phyloP scores from a whole-genome alignment of 2,329 filamentous ascomycete species.

The Alternaria arborescens region DNA sequence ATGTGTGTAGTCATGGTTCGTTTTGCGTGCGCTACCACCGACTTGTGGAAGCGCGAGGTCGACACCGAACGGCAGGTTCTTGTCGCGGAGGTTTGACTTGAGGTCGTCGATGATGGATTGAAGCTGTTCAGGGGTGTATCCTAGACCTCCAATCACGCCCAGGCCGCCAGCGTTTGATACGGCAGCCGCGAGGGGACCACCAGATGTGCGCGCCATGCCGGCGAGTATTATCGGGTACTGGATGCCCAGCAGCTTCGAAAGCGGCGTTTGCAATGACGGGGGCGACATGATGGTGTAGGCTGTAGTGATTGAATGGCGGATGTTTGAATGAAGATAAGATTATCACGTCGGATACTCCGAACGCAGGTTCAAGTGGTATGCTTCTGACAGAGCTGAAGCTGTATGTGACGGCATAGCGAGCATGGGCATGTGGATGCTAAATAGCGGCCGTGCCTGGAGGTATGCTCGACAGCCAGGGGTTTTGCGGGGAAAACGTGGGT shows the following conservation, averaged over 20 bases:
- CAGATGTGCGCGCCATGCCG: conserved; percentile 84
- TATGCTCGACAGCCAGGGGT: conserved; percentile 21
- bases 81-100: conserved; percentile 73
- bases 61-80: conserved; percentile 83
- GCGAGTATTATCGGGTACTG: conserved; percentile 89
- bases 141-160: conserved; percentile 62
- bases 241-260: conserved; percentile 74
- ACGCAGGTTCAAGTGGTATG: background rate
- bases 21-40: conserved; percentile 82
- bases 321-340: background rate
- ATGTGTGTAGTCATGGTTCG: conserved; percentile 94
- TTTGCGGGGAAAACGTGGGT: conserved; percentile 26
- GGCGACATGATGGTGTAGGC: conserved; percentile 39
- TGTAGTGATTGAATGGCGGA: background rate
- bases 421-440: conserved; percentile 38
- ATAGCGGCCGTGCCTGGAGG: conserved; percentile 28
- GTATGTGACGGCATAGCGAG: conserved; percentile 22
- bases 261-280: conserved; percentile 48
- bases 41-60: conserved; percentile 92
- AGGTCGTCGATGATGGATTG: conserved; percentile 85
- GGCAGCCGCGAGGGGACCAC: conserved; percentile 51
- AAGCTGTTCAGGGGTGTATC: conserved; percentile 70
- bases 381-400: conserved; percentile 5
- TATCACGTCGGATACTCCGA: conserved; percentile 9
- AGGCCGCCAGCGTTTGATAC: conserved; percentile 84